These are phyloP conservation scores for Aspergillus uvarum DNA, from an alignment of 2,329 filamentous ascomycete genomes.

Conservation along the genomic window DNA sequence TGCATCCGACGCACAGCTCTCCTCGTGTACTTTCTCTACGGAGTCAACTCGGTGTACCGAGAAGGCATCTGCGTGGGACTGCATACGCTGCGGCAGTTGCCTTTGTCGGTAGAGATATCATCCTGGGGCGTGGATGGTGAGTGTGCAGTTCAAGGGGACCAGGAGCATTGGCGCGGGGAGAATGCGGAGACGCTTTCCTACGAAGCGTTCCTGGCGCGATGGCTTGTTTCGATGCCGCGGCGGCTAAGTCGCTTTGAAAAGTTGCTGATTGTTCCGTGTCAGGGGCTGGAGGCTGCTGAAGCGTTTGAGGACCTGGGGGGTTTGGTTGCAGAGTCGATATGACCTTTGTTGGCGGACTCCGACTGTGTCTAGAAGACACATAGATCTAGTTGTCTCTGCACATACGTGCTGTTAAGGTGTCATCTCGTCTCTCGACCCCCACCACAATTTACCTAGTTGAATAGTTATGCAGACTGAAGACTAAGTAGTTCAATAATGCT, in stretches of 20 bases:
- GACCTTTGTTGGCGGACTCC: neutral
- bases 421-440: accelerated
- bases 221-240: constrained; percentile 8
- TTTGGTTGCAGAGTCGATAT: neutral
- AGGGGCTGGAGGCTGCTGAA: constrained; percentile 1
- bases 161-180: neutral
- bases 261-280: constrained; percentile 7
- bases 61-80: constrained; percentile 4
- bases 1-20: constrained; percentile 3
- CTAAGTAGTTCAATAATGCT: no score
- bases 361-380: neutral
- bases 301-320: neutral
- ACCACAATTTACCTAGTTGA: no score
- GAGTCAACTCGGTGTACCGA: neutral
- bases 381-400: no score
- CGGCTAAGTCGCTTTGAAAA: constrained; percentile 5
- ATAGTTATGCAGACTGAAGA: no score
- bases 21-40: constrained; percentile 1
- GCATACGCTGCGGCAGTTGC: constrained; percentile 5
- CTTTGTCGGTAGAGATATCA: neutral
- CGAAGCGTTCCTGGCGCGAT: neutral
- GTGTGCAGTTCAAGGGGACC: neutral
- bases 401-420: no score
- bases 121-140: neutral
- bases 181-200: neutral